Conservation (phyloP, 2,329 filamentous ascomycete species). For the Cladosporium phlei region DNA sequence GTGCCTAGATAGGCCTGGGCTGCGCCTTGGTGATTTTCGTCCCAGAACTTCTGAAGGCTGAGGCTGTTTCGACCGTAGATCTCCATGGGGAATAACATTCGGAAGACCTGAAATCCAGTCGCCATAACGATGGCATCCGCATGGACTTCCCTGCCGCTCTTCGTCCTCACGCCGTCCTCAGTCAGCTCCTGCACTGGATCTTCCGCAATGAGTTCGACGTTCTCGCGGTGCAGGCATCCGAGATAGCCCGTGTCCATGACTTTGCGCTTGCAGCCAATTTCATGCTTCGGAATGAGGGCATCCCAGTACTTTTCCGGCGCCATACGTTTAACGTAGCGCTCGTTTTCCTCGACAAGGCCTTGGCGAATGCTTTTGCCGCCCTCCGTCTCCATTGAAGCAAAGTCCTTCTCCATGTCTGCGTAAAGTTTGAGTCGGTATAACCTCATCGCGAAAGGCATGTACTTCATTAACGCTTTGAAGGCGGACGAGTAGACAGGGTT, state of each 20-base stretch:
- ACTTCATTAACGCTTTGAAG: slow-evolving; percentile 44
- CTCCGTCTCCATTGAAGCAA: slow-evolving; percentile 39
- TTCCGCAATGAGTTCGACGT: slow-evolving; percentile 27
- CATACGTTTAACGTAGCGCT: slow-evolving; percentile 40
- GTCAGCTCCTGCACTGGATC: slow-evolving; percentile 35
- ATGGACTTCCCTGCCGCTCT: slow-evolving; percentile 19
- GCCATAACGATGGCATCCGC: slow-evolving; percentile 41
- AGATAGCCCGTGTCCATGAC: slow-evolving; percentile 47
- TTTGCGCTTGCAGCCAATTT: slow-evolving; percentile 60
- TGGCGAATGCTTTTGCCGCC: slow-evolving; percentile 35
- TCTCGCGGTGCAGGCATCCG: slow-evolving; percentile 30
- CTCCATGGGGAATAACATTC: slow-evolving; percentile 35
- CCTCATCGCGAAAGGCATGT: slow-evolving; percentile 43
- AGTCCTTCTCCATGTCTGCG: slow-evolving; percentile 42
- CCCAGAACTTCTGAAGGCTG: slow-evolving; percentile 23
- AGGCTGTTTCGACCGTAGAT: slow-evolving; percentile 35
- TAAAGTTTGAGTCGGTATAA: slow-evolving; percentile 42
- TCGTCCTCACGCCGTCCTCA: slow-evolving; percentile 26
- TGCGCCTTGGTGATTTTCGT: slow-evolving; percentile 26
- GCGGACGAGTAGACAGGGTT: slow-evolving; percentile 38
- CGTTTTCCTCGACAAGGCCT: slow-evolving; percentile 35
- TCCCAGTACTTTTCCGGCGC: slow-evolving; percentile 44
- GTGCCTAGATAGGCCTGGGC: slow-evolving; percentile 25
- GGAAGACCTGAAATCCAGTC: slow-evolving; percentile 40
- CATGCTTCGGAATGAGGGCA: slow-evolving; percentile 57